Conservation (phyloP, 306 rosid genomes). For the Castanospermum australe region DNA sequence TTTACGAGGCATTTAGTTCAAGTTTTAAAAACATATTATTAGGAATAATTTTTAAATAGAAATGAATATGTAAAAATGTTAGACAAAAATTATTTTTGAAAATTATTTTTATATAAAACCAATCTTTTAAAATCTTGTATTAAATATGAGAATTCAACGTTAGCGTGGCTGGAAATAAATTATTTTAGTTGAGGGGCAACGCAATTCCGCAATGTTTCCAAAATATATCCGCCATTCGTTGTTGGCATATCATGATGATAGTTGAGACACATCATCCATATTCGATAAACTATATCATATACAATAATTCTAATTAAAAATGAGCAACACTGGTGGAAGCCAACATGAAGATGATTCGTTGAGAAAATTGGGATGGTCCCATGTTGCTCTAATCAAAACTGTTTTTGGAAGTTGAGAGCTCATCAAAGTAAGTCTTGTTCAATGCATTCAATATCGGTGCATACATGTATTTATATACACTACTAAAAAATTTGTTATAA, state of each 20-base stretch:
- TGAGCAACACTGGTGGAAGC: neutral
- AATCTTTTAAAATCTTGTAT: no score
- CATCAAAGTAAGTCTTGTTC: neutral
- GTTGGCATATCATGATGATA: neutral
- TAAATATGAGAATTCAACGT: no score
- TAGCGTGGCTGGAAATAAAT: no score
- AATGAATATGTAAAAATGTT: no score
- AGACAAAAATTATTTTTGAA: no score
- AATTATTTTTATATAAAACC: no score
- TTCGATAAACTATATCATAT: no score
- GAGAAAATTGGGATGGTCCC: neutral
- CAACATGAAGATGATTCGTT: neutral
- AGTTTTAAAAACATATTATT: no score
- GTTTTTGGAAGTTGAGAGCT: neutral
- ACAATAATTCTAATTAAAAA: neutral
- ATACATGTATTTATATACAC: neutral
- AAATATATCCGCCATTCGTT: neutral
- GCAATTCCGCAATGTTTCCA: neutral
- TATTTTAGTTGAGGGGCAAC: neutral
- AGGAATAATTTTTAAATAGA: no score
- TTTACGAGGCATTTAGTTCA: no score
- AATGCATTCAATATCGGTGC: neutral
- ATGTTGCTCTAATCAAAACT: neutral
- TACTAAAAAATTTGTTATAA: no score
- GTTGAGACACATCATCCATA: no score